Base-by-base conservation (phyloP, 2,329 filamentous ascomycete genomes). In the Pestalotiopsis sp. region DNA sequence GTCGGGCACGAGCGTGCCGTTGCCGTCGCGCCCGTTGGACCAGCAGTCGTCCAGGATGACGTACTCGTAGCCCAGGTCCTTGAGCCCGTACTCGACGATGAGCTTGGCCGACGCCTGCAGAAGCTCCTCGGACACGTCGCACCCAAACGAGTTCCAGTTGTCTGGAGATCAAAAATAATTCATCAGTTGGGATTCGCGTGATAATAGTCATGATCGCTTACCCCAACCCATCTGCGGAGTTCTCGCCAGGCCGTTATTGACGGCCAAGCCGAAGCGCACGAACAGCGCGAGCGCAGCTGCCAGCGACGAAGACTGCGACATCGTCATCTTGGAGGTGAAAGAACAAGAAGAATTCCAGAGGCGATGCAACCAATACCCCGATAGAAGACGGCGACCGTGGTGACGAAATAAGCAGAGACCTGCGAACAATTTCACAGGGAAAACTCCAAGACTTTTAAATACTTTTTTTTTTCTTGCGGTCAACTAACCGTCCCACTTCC, bases 101-200 rank as follows among this genome's bases (percentile, higher is more conserved):
- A 63, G 23, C 14, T 41, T n/a, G 13, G 66, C 66, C 11, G 66
- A 62, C 3, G 27, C 36, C 20, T 62, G 66, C 27, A 67, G 41
- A 9, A 67, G 36, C 11, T 67, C 66, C 52, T 67, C 66, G 20
- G 66, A 67, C 9, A 67, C 66, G 49, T 62, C 66, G 11, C 66
- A 67, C 4, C 66, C 66, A 36, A 67, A 67, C 20, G 66, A 61
- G 49, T 67, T 67, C 66, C 66, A 67, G 25, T 67, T 67, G 20
- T 67, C 59, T 63, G 38, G 7, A 36, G n/a, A 11, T 17, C 6
- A 52, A n/a, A n/a, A 31, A 23, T 2, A 17, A 4, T 14, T 3
- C 23, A 23, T 36, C 23, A 25, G 7, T 2, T 9, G 27, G 9
- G 13, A 17, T 36, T 58, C 27, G 38, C 9, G 14, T 4, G 5